Conservation (phyloP, 352 stramenopile species). For the Sclerospora graminicola region DNA sequence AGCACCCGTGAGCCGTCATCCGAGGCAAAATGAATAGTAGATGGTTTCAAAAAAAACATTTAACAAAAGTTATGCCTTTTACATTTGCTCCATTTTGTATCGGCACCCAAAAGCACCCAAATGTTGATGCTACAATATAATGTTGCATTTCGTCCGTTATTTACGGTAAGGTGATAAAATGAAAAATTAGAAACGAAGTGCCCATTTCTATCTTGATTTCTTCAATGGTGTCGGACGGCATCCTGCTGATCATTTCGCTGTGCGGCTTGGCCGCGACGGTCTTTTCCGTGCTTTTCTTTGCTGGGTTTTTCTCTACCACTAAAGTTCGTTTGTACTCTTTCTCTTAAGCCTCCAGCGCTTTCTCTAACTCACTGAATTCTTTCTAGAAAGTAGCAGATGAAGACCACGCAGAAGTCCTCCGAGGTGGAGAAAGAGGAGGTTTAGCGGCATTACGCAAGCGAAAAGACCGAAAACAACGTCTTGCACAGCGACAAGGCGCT, state of each 20-base stretch:
- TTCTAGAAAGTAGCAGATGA: conserved; percentile 26
- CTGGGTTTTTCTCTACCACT: conserved; percentile 42
- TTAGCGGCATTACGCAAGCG: conserved; percentile 52
- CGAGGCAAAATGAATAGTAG: too few relatives aligned
- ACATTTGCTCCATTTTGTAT: too few relatives aligned
- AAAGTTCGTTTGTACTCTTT: conserved; percentile 15
- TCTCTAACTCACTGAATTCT: too few relatives aligned
- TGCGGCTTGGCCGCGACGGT: conserved; percentile 39
- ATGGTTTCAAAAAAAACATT: too few relatives aligned
- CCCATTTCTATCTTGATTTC: too few relatives aligned
- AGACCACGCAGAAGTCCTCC: conserved; percentile 22
- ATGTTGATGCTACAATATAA: too few relatives aligned
- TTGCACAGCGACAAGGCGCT: conserved; percentile 13
- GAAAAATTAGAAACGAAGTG: too few relatives aligned
- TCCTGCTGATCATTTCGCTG: conserved; percentile 43
- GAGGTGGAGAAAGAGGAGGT: conserved; percentile 30
- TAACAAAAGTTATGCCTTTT: too few relatives aligned
- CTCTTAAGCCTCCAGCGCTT: too few relatives aligned
- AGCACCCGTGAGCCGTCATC: conserved; percentile 34
- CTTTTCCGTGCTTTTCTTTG: conserved; percentile 46
- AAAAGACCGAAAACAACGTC: conserved; percentile 48
- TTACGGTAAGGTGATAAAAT: too few relatives aligned
- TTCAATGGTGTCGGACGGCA: conserved; percentile 53
- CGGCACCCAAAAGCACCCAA: too few relatives aligned
- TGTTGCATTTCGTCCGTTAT: too few relatives aligned